phyloP scores from a whole-genome alignment of 2,329 filamentous ascomycete species.

The Fusarium sp. region DNA sequence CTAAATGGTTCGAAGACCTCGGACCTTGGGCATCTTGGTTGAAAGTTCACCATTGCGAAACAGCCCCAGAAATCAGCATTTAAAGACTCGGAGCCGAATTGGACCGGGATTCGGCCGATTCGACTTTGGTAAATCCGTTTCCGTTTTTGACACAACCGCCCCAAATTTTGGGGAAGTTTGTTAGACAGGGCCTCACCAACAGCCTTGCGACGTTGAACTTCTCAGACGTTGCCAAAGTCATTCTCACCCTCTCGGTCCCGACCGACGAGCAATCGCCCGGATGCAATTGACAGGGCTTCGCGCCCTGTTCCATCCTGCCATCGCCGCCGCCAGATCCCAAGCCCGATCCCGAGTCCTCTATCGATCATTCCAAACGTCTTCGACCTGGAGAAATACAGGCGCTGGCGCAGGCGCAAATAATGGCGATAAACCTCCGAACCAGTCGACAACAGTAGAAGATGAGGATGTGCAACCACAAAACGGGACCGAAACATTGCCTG shows the following conservation, averaged over 20 bases:
- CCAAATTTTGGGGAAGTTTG: conserved; percentile 32
- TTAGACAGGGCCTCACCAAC: conserved; percentile 25
- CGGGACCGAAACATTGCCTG: conserved; percentile 45
- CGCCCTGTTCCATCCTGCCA: conserved; percentile 47
- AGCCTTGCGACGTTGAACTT: conserved; percentile 22
- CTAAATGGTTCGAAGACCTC: conserved; percentile 96
- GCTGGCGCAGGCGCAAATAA: conserved; percentile 36
- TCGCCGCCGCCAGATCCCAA: conserved; percentile 44
- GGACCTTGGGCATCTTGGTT: conserved; percentile 96
- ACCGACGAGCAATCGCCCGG: conserved; percentile 45
- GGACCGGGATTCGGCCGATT: conserved; percentile 27
- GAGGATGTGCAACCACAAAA: conserved; percentile 48
- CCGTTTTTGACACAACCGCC: conserved; percentile 17
- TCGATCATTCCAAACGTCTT: conserved; percentile 43
- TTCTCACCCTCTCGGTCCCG: conserved; percentile 11
- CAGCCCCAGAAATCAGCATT: conserved; percentile 91
- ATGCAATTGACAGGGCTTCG: conserved; percentile 51
- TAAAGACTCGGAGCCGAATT: background rate
- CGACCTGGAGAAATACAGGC: conserved; percentile 36
- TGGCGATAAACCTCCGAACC: conserved; percentile 48
- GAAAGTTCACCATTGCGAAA: conserved; percentile 89
- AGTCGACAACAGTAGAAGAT: conserved; percentile 45
- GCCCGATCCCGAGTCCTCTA: conserved; percentile 35
- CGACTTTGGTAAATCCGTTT: conserved; percentile 14
- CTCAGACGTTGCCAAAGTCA: conserved; percentile 6